Conservation (phyloP, 192 early-diverging fungal genomes). For the Coemansia sp. region DNA sequence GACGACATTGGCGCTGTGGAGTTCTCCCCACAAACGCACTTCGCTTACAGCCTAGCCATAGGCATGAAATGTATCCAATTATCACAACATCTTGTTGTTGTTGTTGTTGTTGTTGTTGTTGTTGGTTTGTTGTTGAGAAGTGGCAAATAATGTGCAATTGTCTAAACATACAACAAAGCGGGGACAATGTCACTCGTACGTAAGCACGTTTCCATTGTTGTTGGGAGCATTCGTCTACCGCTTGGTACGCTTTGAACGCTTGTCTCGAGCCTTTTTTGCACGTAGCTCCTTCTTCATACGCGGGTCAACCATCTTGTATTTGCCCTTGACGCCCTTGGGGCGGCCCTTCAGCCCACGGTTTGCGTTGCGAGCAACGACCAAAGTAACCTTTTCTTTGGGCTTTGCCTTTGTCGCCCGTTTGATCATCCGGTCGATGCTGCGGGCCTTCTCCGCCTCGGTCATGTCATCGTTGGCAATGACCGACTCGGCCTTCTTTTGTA, state of each 20-base stretch:
- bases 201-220: background rate
- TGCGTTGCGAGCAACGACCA: slow-evolving; percentile 87
- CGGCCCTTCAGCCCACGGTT: slow-evolving; percentile 86
- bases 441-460: slow-evolving; percentile 84
- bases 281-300: slow-evolving; percentile 96
- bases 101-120: background rate
- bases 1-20: background rate
- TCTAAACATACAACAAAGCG: background rate
- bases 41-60: background rate
- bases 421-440: slow-evolving; percentile 76
- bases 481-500: slow-evolving; percentile 84
- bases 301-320: slow-evolving; percentile 96
- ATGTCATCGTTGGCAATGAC: slow-evolving; percentile 85
- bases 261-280: slow-evolving; percentile 63
- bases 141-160: background rate
- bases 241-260: slow-evolving; percentile 29
- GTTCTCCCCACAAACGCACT: background rate
- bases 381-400: slow-evolving; percentile 70
- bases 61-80: slow-evolving; percentile 5
- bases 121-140: background rate
- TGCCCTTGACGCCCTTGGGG: slow-evolving; percentile 96
- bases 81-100: background rate
- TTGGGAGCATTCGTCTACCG: slow-evolving; percentile 1
- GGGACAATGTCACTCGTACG: background rate
- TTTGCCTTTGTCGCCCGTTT: slow-evolving; percentile 76